Evolutionary conservation across 495 filamentous ascomycete species (phyloP), one percentile per base, ranked within the genome.

Genomic region (Xylaria scruposa): DNA sequence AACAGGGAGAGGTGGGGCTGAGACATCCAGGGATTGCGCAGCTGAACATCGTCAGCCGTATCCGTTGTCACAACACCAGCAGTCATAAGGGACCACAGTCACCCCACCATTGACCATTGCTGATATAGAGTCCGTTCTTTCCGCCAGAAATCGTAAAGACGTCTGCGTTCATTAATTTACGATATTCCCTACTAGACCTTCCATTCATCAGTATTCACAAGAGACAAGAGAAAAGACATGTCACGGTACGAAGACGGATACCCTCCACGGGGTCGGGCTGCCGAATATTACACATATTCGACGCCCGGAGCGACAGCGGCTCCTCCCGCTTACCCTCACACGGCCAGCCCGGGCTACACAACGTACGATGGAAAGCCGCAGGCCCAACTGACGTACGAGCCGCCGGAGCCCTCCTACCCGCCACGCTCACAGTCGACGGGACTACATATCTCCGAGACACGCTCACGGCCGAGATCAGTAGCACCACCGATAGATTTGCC

Each of bases 211-310:
- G n/a, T 21, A 63, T 56, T 58, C 54, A 59, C 53, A n/a, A 64
- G n/a, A 19, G 8, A 59, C 53, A n/a, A 64, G n/a, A 19, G 8
- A 67, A 46, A 24, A n/a, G 10, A 44, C 38, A 79, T 79, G 77
- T 78, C 77, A 69, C 77, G 70, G 24, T 78, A 79, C 74, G 75
- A 76, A 24, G 72, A 79, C 62, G 58, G 66, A 49, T 54, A 69
- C 71, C 53, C 73, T 44, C 33, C 76, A 59, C 63, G 72, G 31
- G 56, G 64, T 24, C 33, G 10, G 7, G 49, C 47, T 13, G 49
- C 51, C 31, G 71, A 75, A 15, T 71, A 74, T 12, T 76, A 77
- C 54, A 26, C 51, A 46, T 73, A 78, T 59, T 61, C 75, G 38
- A 69, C 38, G 21, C 61, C 46, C 26, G 49, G 40, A 4, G 33